These are phyloP conservation scores for Fragilaria radians DNA, from an alignment of 108 stramenopile genomes.

Conservation along the genomic window DNA sequence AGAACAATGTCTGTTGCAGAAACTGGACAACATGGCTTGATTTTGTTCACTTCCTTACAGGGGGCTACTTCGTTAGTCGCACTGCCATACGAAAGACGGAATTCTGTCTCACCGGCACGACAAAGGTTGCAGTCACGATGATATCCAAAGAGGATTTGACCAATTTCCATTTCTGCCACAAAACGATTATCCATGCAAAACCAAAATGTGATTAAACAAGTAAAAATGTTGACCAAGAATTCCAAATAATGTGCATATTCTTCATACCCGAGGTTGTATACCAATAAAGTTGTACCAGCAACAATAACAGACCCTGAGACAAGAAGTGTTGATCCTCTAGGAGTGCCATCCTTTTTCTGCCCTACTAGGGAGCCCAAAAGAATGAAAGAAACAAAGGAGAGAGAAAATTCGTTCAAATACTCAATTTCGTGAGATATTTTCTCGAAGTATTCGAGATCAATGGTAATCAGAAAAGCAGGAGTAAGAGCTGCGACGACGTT, in stretches of 20 bases:
- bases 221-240: slow-evolving; percentile 24
- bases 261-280: slow-evolving; percentile 8
- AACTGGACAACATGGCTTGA: neutral
- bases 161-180: slow-evolving; percentile 29
- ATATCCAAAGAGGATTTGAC: slow-evolving; percentile 26
- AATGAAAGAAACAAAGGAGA: slow-evolving; percentile 24
- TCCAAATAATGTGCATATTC: slow-evolving; percentile 29
- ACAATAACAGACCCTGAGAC: slow-evolving; percentile 1
- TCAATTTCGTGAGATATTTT: slow-evolving; percentile 26
- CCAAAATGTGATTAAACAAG: slow-evolving; percentile 24
- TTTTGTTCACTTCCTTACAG: too few species aligned
- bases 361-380: slow-evolving; percentile 11
- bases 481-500: slow-evolving; percentile 26
- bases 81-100: neutral
- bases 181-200: slow-evolving; percentile 38
- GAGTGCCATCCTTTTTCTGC: neutral
- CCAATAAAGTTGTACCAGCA: neutral
- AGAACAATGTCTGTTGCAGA: neutral
- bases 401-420: slow-evolving; percentile 35
- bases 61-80: too few species aligned
- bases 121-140: slow-evolving; percentile 19
- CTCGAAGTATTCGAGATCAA: slow-evolving; percentile 27
- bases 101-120: slow-evolving; percentile 4
- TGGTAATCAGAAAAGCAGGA: slow-evolving; percentile 26
- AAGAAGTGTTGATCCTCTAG: neutral